A percentile compares a stretch with the other conserved stretches of the same genome.
Conservation (phyloP, 441 rosid genomes). For the Euphorbia celastroides region DNA sequence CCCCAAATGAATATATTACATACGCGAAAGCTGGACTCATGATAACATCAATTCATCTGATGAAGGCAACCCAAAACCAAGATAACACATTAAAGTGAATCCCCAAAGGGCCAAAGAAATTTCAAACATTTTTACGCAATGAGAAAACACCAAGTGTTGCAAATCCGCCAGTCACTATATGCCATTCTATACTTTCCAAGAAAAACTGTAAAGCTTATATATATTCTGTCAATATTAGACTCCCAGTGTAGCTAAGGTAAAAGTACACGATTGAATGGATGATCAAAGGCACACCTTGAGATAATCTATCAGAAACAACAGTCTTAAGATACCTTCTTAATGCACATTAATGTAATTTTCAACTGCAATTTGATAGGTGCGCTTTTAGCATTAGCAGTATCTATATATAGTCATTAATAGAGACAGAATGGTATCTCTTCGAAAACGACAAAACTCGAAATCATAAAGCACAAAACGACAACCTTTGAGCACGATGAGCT, state of each 20-base stretch:
- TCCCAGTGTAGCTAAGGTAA: not conserved
- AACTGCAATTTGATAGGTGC: not conserved
- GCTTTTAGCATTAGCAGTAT: constrained; percentile 8
- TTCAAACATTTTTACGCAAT: not conserved
- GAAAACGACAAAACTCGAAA: constrained; percentile 11
- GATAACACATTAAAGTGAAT: not conserved
- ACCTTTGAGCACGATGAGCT: not conserved
- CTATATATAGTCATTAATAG: constrained; percentile 1
- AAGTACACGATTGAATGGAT: not conserved
- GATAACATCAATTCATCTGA: constrained; percentile 2
- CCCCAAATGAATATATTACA: not conserved
- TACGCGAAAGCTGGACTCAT: not conserved
- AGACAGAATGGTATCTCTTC: constrained; percentile 8
- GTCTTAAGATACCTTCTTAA: not conserved
- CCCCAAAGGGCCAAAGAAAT: not conserved
- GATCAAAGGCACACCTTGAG: constrained; percentile 2
- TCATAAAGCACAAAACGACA: not conserved
- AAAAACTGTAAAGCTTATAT: not conserved
- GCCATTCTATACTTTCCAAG: not conserved
- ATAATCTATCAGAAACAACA: not conserved
- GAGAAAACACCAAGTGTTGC: not conserved
- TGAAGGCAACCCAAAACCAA: not conserved
- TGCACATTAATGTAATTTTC: not conserved
- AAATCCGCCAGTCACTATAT: not conserved
- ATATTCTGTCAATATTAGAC: not conserved